Conservation (phyloP, 768 basidiomycete species). For the Phaffia australis region DNA sequence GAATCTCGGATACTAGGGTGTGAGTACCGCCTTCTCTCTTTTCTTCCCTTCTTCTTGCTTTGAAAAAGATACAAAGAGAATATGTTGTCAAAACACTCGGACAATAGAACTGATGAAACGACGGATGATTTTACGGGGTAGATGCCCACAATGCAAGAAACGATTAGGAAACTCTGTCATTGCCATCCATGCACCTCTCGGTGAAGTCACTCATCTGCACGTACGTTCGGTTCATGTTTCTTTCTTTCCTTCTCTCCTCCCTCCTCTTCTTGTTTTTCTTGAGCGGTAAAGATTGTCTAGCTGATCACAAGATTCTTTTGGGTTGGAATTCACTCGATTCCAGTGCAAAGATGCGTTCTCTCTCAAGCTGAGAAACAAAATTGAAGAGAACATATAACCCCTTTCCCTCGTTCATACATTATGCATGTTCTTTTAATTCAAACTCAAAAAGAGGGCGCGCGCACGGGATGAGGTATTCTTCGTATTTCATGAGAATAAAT, state of each 20-base stretch:
- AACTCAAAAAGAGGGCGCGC: neutral
- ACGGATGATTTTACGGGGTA: conserved; percentile 35
- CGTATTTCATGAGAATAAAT: neutral
- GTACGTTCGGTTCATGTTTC: neutral
- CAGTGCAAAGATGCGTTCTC: conserved; percentile 25
- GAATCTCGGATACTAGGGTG: conserved; percentile 87
- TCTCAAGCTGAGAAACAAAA: conserved; percentile 1
- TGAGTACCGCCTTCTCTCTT: conserved; percentile 41
- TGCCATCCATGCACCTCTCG: conserved; percentile 82
- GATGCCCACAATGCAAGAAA: conserved; percentile 93
- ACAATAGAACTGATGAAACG: neutral
- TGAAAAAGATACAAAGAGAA: too few species aligned
- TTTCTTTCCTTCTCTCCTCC: neutral
- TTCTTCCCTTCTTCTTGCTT: neutral
- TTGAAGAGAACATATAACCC: neutral
- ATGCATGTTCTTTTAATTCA: neutral
- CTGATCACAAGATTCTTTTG: too few species aligned
- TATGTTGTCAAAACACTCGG: neutral
- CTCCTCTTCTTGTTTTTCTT: neutral
- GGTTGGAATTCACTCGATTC: neutral
- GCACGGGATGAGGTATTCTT: neutral
- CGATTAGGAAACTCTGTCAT: conserved; percentile 86
- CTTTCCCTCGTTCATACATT: neutral
- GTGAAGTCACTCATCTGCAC: conserved; percentile 33
- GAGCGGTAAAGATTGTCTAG: neutral